Evolutionary conservation across 495 filamentous ascomycete genomes (phyloP).

Genomic region (Penicillium steckii): DNA sequence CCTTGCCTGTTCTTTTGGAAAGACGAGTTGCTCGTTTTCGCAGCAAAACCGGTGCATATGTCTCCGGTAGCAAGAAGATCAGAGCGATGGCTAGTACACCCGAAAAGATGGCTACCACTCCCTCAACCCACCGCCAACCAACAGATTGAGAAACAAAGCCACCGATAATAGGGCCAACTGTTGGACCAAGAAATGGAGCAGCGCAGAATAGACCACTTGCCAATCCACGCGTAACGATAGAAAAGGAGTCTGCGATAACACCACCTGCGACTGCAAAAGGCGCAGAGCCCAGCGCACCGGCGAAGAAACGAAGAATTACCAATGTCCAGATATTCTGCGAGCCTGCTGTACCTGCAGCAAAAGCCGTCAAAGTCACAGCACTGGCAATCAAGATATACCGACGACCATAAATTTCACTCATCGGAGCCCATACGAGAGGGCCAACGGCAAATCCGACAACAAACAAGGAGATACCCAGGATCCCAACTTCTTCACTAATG

Average conservation of each 20-base stretch:
- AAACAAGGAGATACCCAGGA: constrained; percentile 14
- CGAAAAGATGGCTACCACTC: constrained; percentile 8
- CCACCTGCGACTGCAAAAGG: constrained; percentile 58
- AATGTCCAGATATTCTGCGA: constrained; percentile 56
- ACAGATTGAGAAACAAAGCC: constrained; percentile 49
- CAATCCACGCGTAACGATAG: constrained; percentile 50
- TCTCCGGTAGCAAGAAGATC: constrained; percentile 52
- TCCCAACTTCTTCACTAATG: constrained; percentile 8
- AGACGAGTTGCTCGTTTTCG: constrained; percentile 45
- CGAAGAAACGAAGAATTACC: constrained; percentile 63
- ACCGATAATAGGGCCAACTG: constrained; percentile 50
- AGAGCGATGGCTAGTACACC: constrained; percentile 22
- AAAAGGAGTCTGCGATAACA: constrained; percentile 61
- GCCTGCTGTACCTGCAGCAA: constrained; percentile 56
- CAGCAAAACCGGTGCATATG: constrained; percentile 57
- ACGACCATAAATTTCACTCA: constrained; percentile 55
- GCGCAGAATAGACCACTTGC: constrained; percentile 53
- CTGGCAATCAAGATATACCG: constrained; percentile 38
- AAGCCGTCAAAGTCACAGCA: constrained; percentile 50
- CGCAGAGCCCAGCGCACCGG: constrained; percentile 58
- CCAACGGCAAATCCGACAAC: constrained; percentile 31
- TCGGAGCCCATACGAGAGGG: constrained; percentile 44
- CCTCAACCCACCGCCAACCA: constrained; percentile 50
- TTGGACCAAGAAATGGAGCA: constrained; percentile 58
- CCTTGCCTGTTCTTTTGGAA: constrained; percentile 50